Evolutionary conservation across 169 alveolate genomes (phyloP).

Genomic region (Plasmodium coatneyi): DNA sequence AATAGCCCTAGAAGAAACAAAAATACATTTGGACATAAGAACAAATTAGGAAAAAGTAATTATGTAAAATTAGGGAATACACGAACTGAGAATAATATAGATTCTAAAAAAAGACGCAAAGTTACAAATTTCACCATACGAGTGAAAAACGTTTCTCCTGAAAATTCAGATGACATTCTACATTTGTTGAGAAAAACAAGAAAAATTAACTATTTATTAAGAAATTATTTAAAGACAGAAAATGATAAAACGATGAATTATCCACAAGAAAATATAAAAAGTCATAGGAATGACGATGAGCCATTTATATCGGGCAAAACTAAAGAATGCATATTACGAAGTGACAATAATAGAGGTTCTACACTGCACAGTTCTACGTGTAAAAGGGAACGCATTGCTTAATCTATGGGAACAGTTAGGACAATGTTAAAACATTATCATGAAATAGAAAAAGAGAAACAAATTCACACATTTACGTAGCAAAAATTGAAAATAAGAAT

Average conservation of each 20-base stretch:
- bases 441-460: background rate
- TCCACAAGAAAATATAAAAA: conserved; percentile 5
- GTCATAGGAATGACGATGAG: background rate
- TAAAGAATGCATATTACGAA: conserved; percentile 4
- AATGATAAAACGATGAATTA: conserved; percentile 1
- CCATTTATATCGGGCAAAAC: background rate
- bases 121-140: conserved; percentile 32
- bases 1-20: background rate
- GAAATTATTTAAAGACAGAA: conserved; percentile 18
- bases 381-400: background rate
- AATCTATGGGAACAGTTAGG: background rate
- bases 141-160: conserved; percentile 22
- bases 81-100: conserved; percentile 1
- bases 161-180: conserved; percentile 28
- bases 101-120: conserved; percentile 19
- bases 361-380: background rate
- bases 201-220: conserved; percentile 31
- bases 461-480: background rate
- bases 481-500: background rate
- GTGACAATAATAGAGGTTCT: background rate
- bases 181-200: conserved; percentile 49
- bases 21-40: background rate
- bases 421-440: background rate
- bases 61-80: background rate
- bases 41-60: conserved; percentile 4